Evolutionary conservation across 2,329 filamentous ascomycete species (phyloP).

Genomic region (Trichoderma breve): DNA sequence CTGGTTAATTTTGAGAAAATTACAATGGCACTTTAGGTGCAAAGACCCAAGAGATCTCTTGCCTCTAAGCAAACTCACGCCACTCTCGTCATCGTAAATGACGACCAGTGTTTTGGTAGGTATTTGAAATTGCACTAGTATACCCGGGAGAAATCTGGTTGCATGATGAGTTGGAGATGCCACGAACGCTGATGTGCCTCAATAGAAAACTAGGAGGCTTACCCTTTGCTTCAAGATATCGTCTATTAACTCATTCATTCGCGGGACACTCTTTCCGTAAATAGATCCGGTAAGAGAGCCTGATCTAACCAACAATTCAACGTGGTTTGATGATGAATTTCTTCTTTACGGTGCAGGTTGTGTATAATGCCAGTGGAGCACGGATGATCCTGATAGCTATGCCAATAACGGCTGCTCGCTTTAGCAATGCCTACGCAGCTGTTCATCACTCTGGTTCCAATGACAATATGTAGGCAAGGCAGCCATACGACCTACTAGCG

Average conservation of each 20-base stretch:
- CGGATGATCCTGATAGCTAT: background rate
- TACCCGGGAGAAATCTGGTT: background rate
- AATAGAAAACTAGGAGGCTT: background rate
- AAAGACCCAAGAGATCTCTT: too few relatives aligned
- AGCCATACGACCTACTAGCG: background rate
- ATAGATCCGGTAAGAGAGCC: too few relatives aligned
- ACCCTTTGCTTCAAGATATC: background rate
- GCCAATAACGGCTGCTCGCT: background rate
- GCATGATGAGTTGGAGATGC: background rate
- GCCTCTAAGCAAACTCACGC: too few relatives aligned
- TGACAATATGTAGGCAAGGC: background rate
- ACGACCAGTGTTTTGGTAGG: too few relatives aligned
- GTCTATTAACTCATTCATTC: background rate
- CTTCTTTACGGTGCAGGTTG: background rate
- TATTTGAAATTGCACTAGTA: too few relatives aligned
- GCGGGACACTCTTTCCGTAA: background rate
- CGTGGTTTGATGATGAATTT: background rate
- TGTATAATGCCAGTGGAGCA: background rate
- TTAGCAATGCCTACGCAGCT: background rate
- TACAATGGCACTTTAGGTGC: too few relatives aligned
- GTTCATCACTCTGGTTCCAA: background rate
- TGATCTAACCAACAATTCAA: too few relatives aligned
- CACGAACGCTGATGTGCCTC: background rate
- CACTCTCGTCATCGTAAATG: too few relatives aligned
- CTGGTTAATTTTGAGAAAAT: too few relatives aligned